Base-by-base conservation (phyloP, 441 rosid genomes). In the Erodium chrysanthum region DNA sequence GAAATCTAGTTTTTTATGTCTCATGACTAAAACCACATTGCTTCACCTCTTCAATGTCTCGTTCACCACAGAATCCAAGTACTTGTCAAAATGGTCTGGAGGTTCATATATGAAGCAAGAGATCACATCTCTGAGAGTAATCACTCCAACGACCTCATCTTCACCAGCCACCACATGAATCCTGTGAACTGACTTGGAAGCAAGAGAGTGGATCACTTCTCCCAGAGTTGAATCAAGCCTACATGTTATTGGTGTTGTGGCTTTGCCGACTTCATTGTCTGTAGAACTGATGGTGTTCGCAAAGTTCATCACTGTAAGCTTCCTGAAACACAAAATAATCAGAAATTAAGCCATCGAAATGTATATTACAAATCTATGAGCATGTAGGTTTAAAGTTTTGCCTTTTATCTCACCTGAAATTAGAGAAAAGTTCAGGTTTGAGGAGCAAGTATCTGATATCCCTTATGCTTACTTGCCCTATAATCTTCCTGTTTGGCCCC, bases 91-190 rank as follows among this genome's bases (percentile, higher is more conserved):
- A 80, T 78, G 81, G 75, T 83, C 76, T 0, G 92, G 86, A 65
- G 98, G 96, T 76, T 92, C 96, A 33, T 54, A 79, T 61, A 87
- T 78, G 81, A 92, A 90, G 77, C 96, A 90, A 70, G 98, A 84
- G 68, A 90, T 92, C 66, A 90, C 96, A 75, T 90, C 96, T 79
- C 96, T 76, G 14, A 90, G 84, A 0, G 98, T 92, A 68, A 92
- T 88, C 29, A 92, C 91, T 11, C 96, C 96, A 33, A 60, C 70
- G 5, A 92, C 86, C 76, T 81, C 86, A 70, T 81, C 78, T 37
- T 76, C 89, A 10, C 69, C 84, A 10, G 69, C 77, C 7, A 78
- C 88, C 62, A 84, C 88, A 42, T 90, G 82, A 31, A 90, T 82
- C 76, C 96, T 76, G 80, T 92, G 96, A 71, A 86, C 87, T 6